phyloP scores from a whole-genome alignment of 1,284 basidiomycete species.

The Phellopilus nigrolimitatus region DNA sequence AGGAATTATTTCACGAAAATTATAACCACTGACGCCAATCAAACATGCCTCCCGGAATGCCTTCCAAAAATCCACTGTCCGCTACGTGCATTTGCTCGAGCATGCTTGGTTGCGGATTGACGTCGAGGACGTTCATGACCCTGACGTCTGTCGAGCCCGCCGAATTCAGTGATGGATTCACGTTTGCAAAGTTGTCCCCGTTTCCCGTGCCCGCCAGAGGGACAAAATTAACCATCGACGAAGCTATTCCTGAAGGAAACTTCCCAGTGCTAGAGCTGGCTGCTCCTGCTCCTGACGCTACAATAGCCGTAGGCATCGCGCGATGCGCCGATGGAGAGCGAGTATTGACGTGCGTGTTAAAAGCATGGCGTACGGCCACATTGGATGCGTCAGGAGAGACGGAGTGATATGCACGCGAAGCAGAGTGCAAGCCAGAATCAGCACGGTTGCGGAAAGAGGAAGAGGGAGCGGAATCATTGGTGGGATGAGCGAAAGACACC shows the following conservation, averaged over 20 bases:
- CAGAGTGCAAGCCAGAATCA: conserved; percentile 8
- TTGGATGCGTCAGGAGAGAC: conserved; percentile 2
- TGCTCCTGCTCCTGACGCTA: conserved; percentile 19
- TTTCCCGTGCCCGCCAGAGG: conserved; percentile 35
- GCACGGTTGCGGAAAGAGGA: conserved; percentile 25
- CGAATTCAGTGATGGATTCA: conserved; percentile 37
- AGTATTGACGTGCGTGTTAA: conserved; percentile 10
- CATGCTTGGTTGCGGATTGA: conserved; percentile 45
- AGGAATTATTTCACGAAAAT: conserved; percentile 5
- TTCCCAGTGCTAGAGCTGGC: conserved; percentile 3
- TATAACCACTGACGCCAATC: conserved; percentile 66
- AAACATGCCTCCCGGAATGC: conserved; percentile 81
- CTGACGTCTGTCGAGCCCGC: conserved; percentile 50
- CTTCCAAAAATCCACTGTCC: conserved; percentile 73
- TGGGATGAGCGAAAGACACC: conserved; percentile 26
- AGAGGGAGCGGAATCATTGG: conserved; percentile 27
- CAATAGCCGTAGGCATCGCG: conserved; percentile 19
- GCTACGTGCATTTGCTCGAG: conserved; percentile 60
- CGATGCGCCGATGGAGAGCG: conserved; percentile 23
- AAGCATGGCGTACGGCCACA: conserved; percentile 13
- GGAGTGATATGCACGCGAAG: conserved; percentile 1
- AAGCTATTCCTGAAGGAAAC: conserved; percentile 19
- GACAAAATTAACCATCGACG: conserved; percentile 50
- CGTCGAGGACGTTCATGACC: conserved; percentile 70
- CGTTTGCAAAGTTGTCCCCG: conserved; percentile 30